These are phyloP conservation scores for Craterostigma plantagineum DNA, from an alignment of 257 asterid genomes.

Conservation along the genomic window DNA sequence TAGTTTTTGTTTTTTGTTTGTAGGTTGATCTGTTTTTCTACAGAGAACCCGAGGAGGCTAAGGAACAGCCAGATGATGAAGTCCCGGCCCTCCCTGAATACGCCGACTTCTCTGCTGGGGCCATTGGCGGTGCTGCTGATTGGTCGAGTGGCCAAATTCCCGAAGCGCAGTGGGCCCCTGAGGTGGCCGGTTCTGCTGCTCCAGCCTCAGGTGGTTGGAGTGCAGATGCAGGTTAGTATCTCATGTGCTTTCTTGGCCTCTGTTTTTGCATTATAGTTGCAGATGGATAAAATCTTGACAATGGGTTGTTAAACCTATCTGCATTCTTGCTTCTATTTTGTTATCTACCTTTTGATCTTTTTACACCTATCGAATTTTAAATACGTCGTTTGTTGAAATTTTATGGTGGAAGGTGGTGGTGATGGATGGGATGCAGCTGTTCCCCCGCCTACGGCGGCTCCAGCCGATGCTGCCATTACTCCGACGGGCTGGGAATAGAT, in stretches of 20 bases:
- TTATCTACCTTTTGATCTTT: no score
- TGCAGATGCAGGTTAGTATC: slow-evolving; percentile 19
- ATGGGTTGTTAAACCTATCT: no score
- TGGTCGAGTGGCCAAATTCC: slow-evolving; percentile 32
- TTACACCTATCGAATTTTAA: no score
- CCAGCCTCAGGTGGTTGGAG: slow-evolving; percentile 18
- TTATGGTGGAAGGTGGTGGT: slow-evolving; percentile 5
- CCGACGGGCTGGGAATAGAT: not conserved
- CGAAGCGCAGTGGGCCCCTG: slow-evolving; percentile 25
- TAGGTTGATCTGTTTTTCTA: slow-evolving; percentile 35
- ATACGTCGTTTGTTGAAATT: no score
- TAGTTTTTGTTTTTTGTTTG: not conserved
- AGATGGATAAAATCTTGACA: no score
- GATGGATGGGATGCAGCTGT: slow-evolving; percentile 49
- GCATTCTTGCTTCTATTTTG: no score
- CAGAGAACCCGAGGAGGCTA: slow-evolving; percentile 29
- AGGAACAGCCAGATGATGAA: slow-evolving; percentile 31
- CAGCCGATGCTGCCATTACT: slow-evolving; percentile 11
- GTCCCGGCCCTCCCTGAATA: slow-evolving; percentile 21
- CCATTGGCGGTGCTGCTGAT: no score
- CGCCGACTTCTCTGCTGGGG: slow-evolving; percentile 15
- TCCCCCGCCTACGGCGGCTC: slow-evolving; percentile 21
- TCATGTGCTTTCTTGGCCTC: not conserved
- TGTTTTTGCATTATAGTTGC: no score
- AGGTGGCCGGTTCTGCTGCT: slow-evolving; percentile 10